phyloP scores from a whole-genome alignment of 805 yeast species.

The Kazachstania viticola region DNA sequence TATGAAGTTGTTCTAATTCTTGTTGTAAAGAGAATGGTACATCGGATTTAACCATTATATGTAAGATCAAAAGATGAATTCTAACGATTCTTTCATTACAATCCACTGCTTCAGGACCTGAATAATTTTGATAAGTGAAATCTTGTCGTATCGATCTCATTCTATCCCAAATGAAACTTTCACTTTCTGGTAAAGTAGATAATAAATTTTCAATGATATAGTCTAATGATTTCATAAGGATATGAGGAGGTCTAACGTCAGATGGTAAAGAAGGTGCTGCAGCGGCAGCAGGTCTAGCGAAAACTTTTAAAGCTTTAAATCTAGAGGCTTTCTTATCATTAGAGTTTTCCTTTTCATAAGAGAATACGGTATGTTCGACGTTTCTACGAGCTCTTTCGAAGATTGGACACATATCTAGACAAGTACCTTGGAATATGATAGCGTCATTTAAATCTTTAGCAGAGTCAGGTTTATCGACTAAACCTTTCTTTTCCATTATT shows the following conservation, averaged over 20 bases:
- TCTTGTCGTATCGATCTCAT: slow-evolving; percentile 95
- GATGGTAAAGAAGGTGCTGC: slow-evolving; percentile 97
- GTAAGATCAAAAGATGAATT: slow-evolving; percentile 71
- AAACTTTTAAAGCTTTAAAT: slow-evolving; percentile 70
- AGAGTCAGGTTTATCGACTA: slow-evolving; percentile 79
- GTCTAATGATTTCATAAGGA: slow-evolving; percentile 53
- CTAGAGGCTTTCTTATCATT: slow-evolving; percentile 45
- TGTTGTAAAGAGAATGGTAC: slow-evolving; percentile 85
- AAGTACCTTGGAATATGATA: slow-evolving; percentile 75
- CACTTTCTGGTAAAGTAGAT: slow-evolving; percentile 66
- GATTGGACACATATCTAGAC: slow-evolving; percentile 89
- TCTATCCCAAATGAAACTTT: slow-evolving; percentile 92
- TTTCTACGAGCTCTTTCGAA: slow-evolving; percentile 84
- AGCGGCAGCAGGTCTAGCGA: slow-evolving; percentile 95
- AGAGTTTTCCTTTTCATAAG: slow-evolving; percentile 55
- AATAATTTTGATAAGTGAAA: slow-evolving; percentile 87
- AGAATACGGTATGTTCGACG: slow-evolving; percentile 75
- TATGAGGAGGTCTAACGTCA: slow-evolving; percentile 87
- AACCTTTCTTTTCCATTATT: slow-evolving; percentile 66
- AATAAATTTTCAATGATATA: slow-evolving; percentile 58
- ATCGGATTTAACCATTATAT: slow-evolving; percentile 67
- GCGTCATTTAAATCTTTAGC: slow-evolving; percentile 83
- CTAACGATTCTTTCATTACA: slow-evolving; percentile 89
- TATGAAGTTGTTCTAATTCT: slow-evolving; percentile 88
- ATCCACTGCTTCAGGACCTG: slow-evolving; percentile 86